Conservation (phyloP, 306 rosid genomes). For the Malus orientalis region DNA sequence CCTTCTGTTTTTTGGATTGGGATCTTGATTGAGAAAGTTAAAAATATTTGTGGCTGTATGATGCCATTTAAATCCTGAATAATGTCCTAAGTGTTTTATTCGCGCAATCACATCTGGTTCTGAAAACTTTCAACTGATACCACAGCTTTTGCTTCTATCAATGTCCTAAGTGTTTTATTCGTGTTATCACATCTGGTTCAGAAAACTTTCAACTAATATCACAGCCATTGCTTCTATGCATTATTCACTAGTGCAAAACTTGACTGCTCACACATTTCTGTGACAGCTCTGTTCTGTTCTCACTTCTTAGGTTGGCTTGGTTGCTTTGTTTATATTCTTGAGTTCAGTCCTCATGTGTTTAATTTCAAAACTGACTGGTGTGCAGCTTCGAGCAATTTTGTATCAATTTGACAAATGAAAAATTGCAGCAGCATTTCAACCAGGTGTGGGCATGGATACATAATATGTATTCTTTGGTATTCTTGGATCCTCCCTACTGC, state of each 20-base stretch:
- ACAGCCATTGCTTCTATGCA: background rate
- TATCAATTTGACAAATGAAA: slow-evolving; percentile 96
- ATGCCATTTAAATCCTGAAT: background rate
- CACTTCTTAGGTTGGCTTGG: background rate
- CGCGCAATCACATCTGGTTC: background rate
- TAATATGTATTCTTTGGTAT: slow-evolving; percentile 13
- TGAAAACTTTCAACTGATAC: background rate
- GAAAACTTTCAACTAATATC: background rate
- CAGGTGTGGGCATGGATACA: slow-evolving; percentile 50
- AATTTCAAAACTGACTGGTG: background rate
- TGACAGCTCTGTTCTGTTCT: background rate
- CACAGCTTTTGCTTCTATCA: background rate
- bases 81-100: background rate
- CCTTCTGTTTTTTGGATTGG: slow-evolving; percentile 4
- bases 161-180: background rate
- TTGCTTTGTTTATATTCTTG: background rate
- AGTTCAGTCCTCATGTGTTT: background rate
- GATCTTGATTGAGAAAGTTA: slow-evolving; percentile 3
- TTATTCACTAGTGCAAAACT: background rate
- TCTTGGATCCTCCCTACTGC: slow-evolving; percentile 5
- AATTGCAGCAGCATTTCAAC: slow-evolving; percentile 96
- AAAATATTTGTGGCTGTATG: slow-evolving; percentile 1
- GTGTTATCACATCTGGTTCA: background rate
- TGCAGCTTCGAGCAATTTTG: slow-evolving; percentile 99
- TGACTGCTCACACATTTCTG: background rate